Evolutionary conservation across 495 filamentous ascomycete genomes (phyloP).

Genomic region (Penicillium turbatum): DNA sequence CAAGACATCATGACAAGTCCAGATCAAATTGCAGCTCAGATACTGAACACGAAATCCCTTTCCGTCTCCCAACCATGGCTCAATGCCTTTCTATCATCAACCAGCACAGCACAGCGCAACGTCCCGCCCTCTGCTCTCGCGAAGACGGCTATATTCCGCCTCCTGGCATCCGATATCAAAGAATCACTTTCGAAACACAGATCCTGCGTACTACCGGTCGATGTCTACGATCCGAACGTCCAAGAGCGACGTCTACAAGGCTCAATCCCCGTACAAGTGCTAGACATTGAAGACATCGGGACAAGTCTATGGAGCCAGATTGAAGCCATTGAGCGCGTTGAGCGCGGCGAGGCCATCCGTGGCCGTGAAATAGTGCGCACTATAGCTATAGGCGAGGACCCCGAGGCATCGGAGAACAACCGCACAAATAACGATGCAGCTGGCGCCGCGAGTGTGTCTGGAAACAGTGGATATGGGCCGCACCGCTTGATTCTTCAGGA

Average conservation of each 20-base stretch:
- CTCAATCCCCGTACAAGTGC: conserved; percentile 71
- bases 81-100: conserved; percentile 34
- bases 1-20: conserved; percentile 31
- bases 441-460: conserved; percentile 15
- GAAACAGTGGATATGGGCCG: conserved; percentile 47
- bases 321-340: conserved; percentile 75
- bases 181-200: conserved; percentile 49
- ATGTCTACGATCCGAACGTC: conserved; percentile 48
- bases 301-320: conserved; percentile 77
- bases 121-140: conserved; percentile 67
- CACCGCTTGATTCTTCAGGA: conserved; percentile 85
- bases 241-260: conserved; percentile 52
- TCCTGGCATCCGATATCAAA: conserved; percentile 74
- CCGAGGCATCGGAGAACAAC: conserved; percentile 29
- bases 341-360: conserved; percentile 75
- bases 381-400: conserved; percentile 49
- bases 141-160: conserved; percentile 74
- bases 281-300: conserved; percentile 79
- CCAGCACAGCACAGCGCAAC: conserved; percentile 38
- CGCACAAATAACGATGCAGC: conserved; percentile 8
- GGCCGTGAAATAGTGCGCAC: conserved; percentile 80
- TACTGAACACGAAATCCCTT: conserved; percentile 41
- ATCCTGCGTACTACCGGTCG: conserved; percentile 52
- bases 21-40: conserved; percentile 42
- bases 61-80: conserved; percentile 43